Conservation (phyloP, 2,329 filamentous ascomycete species). For the Ambrosiella xylebori region DNA sequence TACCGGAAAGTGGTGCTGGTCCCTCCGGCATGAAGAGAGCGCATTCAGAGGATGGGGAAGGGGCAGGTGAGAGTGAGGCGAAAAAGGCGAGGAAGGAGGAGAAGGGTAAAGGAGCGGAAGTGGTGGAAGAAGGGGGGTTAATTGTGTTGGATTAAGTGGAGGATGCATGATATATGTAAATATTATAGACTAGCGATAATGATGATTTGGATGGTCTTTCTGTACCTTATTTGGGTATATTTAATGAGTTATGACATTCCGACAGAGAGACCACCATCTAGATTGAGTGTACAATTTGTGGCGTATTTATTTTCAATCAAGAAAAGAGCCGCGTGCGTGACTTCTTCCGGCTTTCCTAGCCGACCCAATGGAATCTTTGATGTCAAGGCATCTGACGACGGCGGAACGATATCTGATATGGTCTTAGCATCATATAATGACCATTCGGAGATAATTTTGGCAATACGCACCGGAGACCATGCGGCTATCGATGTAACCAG, state of each 20-base stretch:
- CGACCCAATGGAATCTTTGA: constrained; percentile 25
- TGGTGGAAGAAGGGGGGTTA: constrained; percentile 22
- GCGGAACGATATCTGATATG: constrained; percentile 5
- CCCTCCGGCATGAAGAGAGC: constrained; percentile 27
- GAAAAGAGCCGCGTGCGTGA: constrained; percentile 70
- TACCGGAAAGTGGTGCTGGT: not conserved
- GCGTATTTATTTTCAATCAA: constrained; percentile 63
- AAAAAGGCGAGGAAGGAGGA: constrained; percentile 33
- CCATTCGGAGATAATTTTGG: not conserved
- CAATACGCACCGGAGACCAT: constrained; percentile 50
- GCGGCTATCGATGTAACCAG: constrained; percentile 65
- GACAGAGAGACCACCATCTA: constrained; percentile 71
- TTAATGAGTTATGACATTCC: constrained; percentile 14
- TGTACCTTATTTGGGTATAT: not conserved
- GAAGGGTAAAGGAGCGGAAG: constrained; percentile 23
- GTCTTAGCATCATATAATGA: not conserved
- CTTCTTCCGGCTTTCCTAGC: constrained; percentile 50
- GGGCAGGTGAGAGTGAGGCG: constrained; percentile 19
- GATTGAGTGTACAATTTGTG: constrained; percentile 71
- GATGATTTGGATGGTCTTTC: constrained; percentile 19
- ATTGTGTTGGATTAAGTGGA: constrained; percentile 33
- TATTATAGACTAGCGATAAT: constrained; percentile 26
- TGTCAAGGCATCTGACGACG: not conserved
- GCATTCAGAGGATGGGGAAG: constrained; percentile 23
- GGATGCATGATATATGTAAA: constrained; percentile 43